Evolutionary conservation across 2,329 filamentous ascomycete genomes (phyloP).

Genomic region (Ascochyta koolunga): DNA sequence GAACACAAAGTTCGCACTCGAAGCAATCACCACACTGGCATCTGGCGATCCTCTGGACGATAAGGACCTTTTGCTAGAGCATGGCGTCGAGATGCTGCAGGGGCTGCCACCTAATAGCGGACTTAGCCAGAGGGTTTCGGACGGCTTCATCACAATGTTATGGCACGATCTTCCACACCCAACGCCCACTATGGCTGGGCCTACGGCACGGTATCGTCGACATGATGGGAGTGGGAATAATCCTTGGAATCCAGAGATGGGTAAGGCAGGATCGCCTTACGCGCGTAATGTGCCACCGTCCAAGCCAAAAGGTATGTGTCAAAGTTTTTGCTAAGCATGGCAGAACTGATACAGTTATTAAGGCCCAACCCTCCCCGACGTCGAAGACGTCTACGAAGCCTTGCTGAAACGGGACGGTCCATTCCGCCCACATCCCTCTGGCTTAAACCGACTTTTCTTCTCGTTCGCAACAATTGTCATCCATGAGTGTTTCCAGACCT

Average conservation of each 20-base stretch:
- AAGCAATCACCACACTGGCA: conserved; percentile 67
- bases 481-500: conserved; percentile 68
- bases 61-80: conserved; percentile 50
- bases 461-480: conserved; percentile 72
- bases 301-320: conserved; percentile 53
- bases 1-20: conserved; percentile 53
- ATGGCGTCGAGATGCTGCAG: conserved; percentile 61
- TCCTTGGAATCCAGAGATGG: conserved; percentile 58
- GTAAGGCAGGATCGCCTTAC: conserved; percentile 63
- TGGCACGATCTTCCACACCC: conserved; percentile 62
- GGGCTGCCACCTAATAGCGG: conserved; percentile 57
- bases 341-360: conserved; percentile 39
- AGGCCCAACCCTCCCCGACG: conserved; percentile 60
- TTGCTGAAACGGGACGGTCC: conserved; percentile 64
- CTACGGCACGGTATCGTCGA: conserved; percentile 51
- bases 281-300: conserved; percentile 60
- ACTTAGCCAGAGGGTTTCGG: conserved; percentile 55
- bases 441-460: conserved; percentile 73
- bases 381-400: conserved; percentile 69
- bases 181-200: conserved; percentile 54
- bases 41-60: conserved; percentile 72
- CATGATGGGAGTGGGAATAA: conserved; percentile 55
- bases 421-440: conserved; percentile 69
- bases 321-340: conserved; percentile 35
- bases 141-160: conserved; percentile 60